These are phyloP conservation scores for Scheffersomyces illinoinensis DNA, from an alignment of 1,139 yeast genomes.

Conservation along the genomic window DNA sequence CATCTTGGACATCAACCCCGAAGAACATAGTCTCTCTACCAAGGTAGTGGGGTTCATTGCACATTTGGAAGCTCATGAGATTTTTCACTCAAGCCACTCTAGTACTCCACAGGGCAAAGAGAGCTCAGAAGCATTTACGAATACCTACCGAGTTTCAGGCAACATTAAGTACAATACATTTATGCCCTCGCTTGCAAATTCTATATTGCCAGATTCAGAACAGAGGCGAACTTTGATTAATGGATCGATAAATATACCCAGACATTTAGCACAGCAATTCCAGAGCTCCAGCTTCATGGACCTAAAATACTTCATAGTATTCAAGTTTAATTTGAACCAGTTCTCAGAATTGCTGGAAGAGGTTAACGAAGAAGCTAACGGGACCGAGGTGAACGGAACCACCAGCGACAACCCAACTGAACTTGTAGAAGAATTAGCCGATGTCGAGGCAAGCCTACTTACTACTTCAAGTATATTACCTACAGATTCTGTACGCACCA, in stretches of 20 bases:
- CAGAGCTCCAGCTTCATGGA: constrained; percentile 39
- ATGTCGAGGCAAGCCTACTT: background rate
- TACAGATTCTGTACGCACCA: background rate
- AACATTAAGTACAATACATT: constrained; percentile 36
- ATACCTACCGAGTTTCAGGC: constrained; percentile 41
- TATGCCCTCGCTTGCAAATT: constrained; percentile 29
- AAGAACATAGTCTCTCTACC: constrained; percentile 14
- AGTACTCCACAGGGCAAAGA: background rate
- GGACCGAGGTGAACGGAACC: background rate
- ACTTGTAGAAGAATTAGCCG: background rate
- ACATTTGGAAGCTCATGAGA: constrained; percentile 44
- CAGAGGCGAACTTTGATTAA: constrained; percentile 14
- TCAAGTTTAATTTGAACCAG: constrained; percentile 34
- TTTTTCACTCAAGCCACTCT: constrained; percentile 21
- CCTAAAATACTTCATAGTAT: constrained; percentile 38
- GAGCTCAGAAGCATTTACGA: constrained; percentile 16
- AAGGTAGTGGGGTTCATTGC: constrained; percentile 36
- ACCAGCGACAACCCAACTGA: background rate
- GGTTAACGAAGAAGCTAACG: constrained; percentile 2
- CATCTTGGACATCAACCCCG: constrained; percentile 22
- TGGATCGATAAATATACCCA: constrained; percentile 36
- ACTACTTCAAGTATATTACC: background rate
- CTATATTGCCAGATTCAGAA: constrained; percentile 6
- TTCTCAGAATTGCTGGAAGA: constrained; percentile 1
- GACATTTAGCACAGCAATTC: constrained; percentile 36